Base-by-base conservation (phyloP, 331 rosid species). In the Dryas integrifolia region DNA sequence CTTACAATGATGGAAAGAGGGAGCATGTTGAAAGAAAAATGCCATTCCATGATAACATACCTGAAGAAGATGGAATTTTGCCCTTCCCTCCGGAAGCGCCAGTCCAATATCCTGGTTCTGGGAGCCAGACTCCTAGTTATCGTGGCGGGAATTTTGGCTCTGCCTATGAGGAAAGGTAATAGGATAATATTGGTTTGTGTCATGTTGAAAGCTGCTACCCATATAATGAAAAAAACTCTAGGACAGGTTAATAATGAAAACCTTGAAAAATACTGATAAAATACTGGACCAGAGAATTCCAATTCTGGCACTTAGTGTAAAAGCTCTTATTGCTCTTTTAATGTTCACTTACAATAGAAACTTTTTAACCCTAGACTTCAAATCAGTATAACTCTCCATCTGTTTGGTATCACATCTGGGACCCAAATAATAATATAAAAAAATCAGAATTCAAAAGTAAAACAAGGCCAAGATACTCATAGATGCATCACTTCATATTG, bases 141-240 rank as follows among this genome's bases (percentile, higher is more conserved):
- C 58, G 79, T 69, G 81, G 82, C 30, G 82, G 83, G 46, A 83
- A 74, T 64, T 39, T 79, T 65, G 82, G 74, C 55, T 46, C 85
- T 35, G 47, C 84, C 15, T 65, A 18, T 16, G 95, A 87, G 13
- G 90, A 90, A 82, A 92, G 98, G 98, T 92, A 79, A 14, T 58
- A 43, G 55, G 57, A 49, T 47, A 55, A 52, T 49, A 38, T n/a
- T 58, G 24, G 56, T 21, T 21, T 59, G 12, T 59, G 12, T 40
- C 63, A 24, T 76, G 49, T 67, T 70, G 40, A 73, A 24, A 13
- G 7, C 38, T 45, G 43, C 1, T 11, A 26, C 63, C 24, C 46
- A 3, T 60, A 60, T 35, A 60, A 30, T 30, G 35, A 30, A 30
- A 30, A 30, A 10, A 60, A 15, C 16, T 59, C 46, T 13, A 7